Percentiles rank a stretch among this genome's conserved stretches.
Evolutionary conservation across 345 rosid species (phyloP).

Genomic region (Psidium friedrichsthalianum): DNA sequence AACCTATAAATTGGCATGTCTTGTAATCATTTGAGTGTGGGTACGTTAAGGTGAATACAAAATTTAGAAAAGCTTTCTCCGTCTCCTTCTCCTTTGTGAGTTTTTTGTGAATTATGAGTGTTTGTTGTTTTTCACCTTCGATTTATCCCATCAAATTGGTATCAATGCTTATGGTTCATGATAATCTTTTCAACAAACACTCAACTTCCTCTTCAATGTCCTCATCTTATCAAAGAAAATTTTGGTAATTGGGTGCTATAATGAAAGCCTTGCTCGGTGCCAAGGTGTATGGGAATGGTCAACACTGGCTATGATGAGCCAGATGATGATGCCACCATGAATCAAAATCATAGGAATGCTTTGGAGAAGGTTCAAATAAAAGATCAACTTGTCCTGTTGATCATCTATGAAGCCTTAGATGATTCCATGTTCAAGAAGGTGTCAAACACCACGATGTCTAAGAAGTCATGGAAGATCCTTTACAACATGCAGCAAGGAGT

Average conservation of each 20-base stretch:
- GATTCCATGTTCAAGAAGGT: constrained; percentile 2
- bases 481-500: background rate
- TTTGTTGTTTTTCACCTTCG: no score
- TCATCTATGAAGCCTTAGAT: background rate
- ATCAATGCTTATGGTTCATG: background rate
- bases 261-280: background rate
- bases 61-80: no score
- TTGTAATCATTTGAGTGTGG: no score
- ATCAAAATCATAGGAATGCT: background rate
- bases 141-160: background rate
- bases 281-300: background rate
- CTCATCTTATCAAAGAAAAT: background rate
- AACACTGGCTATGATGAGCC: background rate
- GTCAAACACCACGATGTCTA: background rate
- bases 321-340: background rate
- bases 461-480: background rate
- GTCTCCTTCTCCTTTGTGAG: no score
- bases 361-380: background rate
- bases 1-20: no score
- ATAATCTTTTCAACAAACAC: background rate
- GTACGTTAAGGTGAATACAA: no score
- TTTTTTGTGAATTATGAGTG: no score
- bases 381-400: background rate
- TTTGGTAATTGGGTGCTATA: background rate
- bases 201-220: background rate